Percentiles rank a stretch among this genome's conserved stretches.
These are phyloP conservation scores for Phytophthora pinifolia DNA, from an alignment of 352 stramenopile species.

Conservation along the genomic window DNA sequence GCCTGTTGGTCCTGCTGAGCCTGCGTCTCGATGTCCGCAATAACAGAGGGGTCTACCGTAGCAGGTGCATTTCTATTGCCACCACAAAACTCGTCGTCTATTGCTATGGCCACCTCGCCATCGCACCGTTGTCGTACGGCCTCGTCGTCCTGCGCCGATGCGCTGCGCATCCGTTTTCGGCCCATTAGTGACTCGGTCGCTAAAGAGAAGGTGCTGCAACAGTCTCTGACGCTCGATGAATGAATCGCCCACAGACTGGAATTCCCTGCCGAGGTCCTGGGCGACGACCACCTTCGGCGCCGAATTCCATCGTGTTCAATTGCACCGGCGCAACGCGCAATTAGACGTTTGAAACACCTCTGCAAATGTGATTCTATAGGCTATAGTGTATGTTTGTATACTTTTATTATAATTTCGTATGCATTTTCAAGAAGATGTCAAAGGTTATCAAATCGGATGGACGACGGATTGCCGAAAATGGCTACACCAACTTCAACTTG, in stretches of 20 bases:
- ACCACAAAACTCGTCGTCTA: slow-evolving; percentile 1
- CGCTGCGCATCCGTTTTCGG: slow-evolving; percentile 20
- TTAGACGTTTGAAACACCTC: neutral
- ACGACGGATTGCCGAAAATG: slow-evolving; percentile 19
- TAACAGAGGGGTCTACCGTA: neutral
- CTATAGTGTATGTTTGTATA: too few species aligned
- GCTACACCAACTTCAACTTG: slow-evolving; percentile 16
- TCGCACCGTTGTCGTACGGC: neutral
- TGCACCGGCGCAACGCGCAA: neutral
- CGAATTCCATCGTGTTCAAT: slow-evolving; percentile 29
- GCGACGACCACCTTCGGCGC: slow-evolving; percentile 3
- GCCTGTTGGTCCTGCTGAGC: neutral
- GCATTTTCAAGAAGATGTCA: too few species aligned
- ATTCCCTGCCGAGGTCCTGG: neutral
- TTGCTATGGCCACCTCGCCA: neutral
- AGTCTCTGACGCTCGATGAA: neutral
- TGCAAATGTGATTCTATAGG: too few species aligned
- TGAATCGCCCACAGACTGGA: neutral
- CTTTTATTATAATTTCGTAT: too few species aligned
- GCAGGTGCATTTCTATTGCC: slow-evolving; percentile 14
- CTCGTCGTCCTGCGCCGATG: neutral
- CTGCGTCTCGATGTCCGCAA: neutral
- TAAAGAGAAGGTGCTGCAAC: neutral
- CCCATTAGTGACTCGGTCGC: slow-evolving; percentile 7
- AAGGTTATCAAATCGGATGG: too few species aligned